Conservation (phyloP, 306 rosid species). For the Cucumis melo region DNA sequence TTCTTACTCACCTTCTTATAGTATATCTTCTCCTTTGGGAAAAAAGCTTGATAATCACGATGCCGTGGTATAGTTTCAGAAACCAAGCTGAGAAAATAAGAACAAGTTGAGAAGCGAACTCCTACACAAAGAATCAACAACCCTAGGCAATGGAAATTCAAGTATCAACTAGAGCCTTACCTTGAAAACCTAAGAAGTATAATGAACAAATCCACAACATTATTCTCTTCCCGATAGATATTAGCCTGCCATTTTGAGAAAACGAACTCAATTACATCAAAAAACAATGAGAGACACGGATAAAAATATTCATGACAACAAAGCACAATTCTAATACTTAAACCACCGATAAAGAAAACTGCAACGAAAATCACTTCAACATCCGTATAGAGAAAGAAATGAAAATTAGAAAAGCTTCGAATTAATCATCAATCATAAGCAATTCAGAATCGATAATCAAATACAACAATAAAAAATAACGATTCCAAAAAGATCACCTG, state of each 20-base stretch:
- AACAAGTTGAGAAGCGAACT: neutral
- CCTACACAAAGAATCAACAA: neutral
- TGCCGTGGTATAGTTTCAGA: slow-evolving; percentile 89
- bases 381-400: neutral
- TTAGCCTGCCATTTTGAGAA: slow-evolving; percentile 38
- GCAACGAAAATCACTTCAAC: neutral
- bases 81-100: slow-evolving; percentile 50
- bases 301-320: neutral
- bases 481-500: slow-evolving; percentile 35
- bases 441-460: neutral
- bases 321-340: neutral
- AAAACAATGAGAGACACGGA: neutral
- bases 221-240: slow-evolving; percentile 70
- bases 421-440: neutral
- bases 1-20: slow-evolving; percentile 59
- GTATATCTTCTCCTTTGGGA: slow-evolving; percentile 34
- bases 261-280: neutral
- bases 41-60: slow-evolving; percentile 56
- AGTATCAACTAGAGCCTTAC: slow-evolving; percentile 19
- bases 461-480: neutral
- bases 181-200: slow-evolving; percentile 87
- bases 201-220: slow-evolving; percentile 75
- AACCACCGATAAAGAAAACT: neutral
- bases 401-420: neutral
- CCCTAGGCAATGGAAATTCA: neutral